Base-by-base conservation (phyloP, 257 asterid species). In the Hygrophila difformis region DNA sequence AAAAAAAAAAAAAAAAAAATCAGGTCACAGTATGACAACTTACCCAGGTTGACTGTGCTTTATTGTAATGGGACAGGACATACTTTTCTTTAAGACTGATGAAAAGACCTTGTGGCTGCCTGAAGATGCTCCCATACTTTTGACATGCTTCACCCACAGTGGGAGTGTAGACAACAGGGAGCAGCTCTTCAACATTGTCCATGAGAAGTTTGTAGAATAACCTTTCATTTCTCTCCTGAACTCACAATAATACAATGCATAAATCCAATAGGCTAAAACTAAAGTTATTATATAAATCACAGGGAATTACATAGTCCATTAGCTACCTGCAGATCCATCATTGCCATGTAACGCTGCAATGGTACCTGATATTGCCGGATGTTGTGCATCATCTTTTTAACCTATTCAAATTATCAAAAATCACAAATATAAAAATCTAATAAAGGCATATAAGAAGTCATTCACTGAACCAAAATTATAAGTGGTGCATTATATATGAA, bases 111-210 rank as follows among this genome's bases (percentile, higher is more conserved):
- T 91, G 99, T 40, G 99, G 99, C 21, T 76, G 97, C 49, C 99
- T 73, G 75, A 91, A 86, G 51, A 91, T 91, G 60, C 81, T 76
- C 55, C 99, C 97, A 13, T 91, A 86, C 62, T 91, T 91, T 63
- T 91, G 99, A 72, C 99, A 91, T 6, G 97, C 99, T 80, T 91
- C 93, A 3, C 99, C 99, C 2, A 91, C 99, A 21, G 97, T 91
- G n/a, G 99, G 99, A 63, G 99, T 91, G 65, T 91, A 91, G 63
- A 91, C 93, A 54, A 91, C 82, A 3, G 99, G 99, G 22, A 91
- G 97, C 63, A 91, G 68, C 74, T 91, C 99, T 80, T 91, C 97
- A 28, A 91, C 99, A 47, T 91, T 75, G 37, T 83, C 95, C 14
- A 91, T 91, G 47, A 91, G 94, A 74, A 91, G 88, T 76, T 87